Evolutionary conservation across 495 filamentous ascomycete genomes (phyloP), one percentile per base, ranked within the genome.

Genomic region (Daldinia vernicosa): DNA sequence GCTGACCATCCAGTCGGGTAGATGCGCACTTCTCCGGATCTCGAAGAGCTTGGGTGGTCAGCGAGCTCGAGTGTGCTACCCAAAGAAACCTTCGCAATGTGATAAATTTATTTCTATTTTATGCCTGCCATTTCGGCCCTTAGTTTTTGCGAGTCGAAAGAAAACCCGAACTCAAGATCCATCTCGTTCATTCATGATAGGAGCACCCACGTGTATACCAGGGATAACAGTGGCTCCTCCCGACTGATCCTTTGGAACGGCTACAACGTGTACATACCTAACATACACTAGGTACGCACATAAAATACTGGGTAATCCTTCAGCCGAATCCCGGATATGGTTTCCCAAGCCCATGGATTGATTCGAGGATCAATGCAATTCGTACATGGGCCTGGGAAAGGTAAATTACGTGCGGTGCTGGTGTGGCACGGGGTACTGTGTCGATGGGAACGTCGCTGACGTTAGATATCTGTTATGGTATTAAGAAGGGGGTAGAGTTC

Each of bases 1-100:
- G 40, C 61, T 56, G 54, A 72, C 69, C 54, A 45, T 68, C 64
- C 60, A 65, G 35, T 64, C 70, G 65, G 64, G 40, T 64, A 72
- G 60, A 57, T 63, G 66, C 57, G 35, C 61, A 45, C 57, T 47
- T 59, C 39, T 69, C 62, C 69, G 58, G 57, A 66, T 50, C 66
- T 40, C 12, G 24, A 43, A 43, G 30, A 39, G 14, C 52, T 52
- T 72, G 43, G 43, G 53, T 71, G 52, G 59, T 67, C 63, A 65
- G 70, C 65, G 70, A 55, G 15, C 33, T 58, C 45, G 22, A 60
- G 26, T 52, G 22, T 33, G 17, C n/a, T 35, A 63, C 43, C 40
- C 33, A 61, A 57, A 39, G 50, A 39, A 54, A 47, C 54, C 35
- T 12, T 12, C 11, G 9, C 12, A 35, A 1, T 35, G 4, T 35